Conservation (phyloP, 2,329 filamentous ascomycete species). For the Podosphaera xanthii region DNA sequence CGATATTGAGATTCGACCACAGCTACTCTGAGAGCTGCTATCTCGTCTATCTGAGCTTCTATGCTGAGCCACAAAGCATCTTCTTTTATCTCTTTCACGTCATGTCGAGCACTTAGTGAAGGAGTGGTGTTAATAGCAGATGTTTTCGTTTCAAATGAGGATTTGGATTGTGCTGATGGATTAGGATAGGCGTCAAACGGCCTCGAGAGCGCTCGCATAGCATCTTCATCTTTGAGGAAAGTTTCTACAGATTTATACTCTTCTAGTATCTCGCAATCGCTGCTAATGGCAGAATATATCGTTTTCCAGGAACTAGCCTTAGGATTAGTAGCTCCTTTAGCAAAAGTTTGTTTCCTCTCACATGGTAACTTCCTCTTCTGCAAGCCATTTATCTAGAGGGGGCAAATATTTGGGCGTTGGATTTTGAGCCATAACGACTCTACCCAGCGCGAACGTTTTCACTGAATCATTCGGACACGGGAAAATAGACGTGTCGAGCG, state of each 20-base stretch:
- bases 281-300: conserved; percentile 33
- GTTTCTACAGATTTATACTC: conserved; percentile 30
- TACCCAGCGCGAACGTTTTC: conserved; percentile 19
- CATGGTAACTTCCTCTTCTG: conserved; percentile 59
- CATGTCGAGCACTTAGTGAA: conserved; percentile 39
- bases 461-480: conserved; percentile 19
- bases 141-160: conserved; percentile 61
- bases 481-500: no score
- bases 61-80: conserved; percentile 74
- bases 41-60: conserved; percentile 53
- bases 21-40: conserved; percentile 58
- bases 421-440: conserved; percentile 41
- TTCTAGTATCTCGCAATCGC: conserved; percentile 29
- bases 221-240: conserved; percentile 50
- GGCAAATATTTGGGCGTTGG: conserved; percentile 57
- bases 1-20: conserved; percentile 68
- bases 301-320: conserved; percentile 35
- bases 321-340: conserved; percentile 3
- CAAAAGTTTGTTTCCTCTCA: conserved; percentile 23
- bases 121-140: conserved; percentile 67
- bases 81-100: conserved; percentile 59
- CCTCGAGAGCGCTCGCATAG: conserved; percentile 42
- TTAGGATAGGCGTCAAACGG: conserved; percentile 45
- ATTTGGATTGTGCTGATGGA: conserved; percentile 38
- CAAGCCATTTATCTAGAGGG: conserved; percentile 64